Evolutionary conservation across 257 asterid genomes (phyloP).

Genomic region (Fraxinus americana): DNA sequence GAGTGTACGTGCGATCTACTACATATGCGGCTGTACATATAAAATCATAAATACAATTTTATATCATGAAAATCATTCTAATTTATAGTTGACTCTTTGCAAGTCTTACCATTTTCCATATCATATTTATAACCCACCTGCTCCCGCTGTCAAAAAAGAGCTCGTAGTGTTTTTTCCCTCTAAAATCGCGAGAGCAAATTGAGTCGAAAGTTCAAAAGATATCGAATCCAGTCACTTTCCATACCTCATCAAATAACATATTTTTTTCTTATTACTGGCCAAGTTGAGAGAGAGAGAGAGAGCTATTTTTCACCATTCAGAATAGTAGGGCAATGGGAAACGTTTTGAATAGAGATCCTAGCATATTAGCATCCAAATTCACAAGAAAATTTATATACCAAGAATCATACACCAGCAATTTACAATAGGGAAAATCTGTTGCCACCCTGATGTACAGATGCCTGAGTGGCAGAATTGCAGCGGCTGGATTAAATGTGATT

Average conservation of each 20-base stretch:
- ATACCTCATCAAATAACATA: background rate
- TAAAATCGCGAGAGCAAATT: background rate
- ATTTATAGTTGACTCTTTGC: background rate
- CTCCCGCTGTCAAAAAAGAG: too few relatives aligned
- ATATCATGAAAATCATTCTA: too few relatives aligned
- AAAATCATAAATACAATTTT: too few relatives aligned
- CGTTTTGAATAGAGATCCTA: background rate
- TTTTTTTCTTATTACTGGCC: background rate
- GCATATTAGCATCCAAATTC: background rate
- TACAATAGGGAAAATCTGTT: background rate
- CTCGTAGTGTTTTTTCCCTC: too few relatives aligned
- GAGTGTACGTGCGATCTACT: too few relatives aligned
- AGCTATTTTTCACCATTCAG: background rate
- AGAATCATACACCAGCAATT: background rate
- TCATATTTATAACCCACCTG: background rate
- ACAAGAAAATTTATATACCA: background rate
- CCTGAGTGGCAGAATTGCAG: too few relatives aligned
- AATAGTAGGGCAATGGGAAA: constrained; percentile 1
- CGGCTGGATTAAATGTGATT: too few relatives aligned
- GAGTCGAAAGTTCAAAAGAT: background rate
- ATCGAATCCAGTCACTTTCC: background rate
- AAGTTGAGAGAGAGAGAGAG: background rate
- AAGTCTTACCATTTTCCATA: background rate
- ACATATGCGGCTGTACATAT: too few relatives aligned
- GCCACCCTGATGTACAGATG: too few relatives aligned